Percentiles rank a stretch among this genome's conserved stretches.
Conservation (phyloP, 2,329 filamentous ascomycete species). For the Cladorrhinum sp. region DNA sequence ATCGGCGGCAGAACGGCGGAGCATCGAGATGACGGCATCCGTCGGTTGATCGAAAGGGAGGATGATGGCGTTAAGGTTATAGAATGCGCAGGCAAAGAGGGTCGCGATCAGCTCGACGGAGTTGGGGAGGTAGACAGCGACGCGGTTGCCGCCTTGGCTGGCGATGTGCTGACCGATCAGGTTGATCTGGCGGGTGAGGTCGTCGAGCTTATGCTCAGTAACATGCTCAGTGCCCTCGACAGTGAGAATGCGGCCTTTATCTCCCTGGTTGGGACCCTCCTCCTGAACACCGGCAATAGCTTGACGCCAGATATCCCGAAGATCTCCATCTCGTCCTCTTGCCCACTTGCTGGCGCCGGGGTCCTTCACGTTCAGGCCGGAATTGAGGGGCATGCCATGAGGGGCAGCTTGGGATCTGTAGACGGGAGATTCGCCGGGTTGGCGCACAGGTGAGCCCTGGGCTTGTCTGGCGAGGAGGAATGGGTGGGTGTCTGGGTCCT, state of each 20-base stretch:
- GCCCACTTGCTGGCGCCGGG: slow-evolving; percentile 78
- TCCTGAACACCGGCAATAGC: slow-evolving; percentile 63
- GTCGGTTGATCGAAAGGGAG: slow-evolving; percentile 78
- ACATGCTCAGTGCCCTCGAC: slow-evolving; percentile 74
- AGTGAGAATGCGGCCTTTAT: slow-evolving; percentile 71
- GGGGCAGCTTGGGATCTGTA: slow-evolving; percentile 83
- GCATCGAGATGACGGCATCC: slow-evolving; percentile 66
- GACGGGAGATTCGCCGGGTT: slow-evolving; percentile 79
- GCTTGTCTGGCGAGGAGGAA: slow-evolving; percentile 86
- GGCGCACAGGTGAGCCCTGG: slow-evolving; percentile 71
- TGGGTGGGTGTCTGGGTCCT: slow-evolving; percentile 88
- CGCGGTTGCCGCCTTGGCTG: slow-evolving; percentile 67
- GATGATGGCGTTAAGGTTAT: slow-evolving; percentile 78
- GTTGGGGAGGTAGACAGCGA: slow-evolving; percentile 90
- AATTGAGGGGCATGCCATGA: slow-evolving; percentile 76
- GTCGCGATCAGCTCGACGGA: slow-evolving; percentile 81
- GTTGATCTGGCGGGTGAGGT: slow-evolving; percentile 82
- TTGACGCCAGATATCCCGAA: slow-evolving; percentile 85
- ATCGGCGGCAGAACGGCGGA: slow-evolving; percentile 72
- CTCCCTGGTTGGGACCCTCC: slow-evolving; percentile 56
- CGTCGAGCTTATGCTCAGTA: slow-evolving; percentile 68
- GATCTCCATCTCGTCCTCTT: slow-evolving; percentile 78
- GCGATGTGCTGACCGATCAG: slow-evolving; percentile 76
- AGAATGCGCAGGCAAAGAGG: slow-evolving; percentile 87
- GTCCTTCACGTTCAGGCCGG: slow-evolving; percentile 79